A percentile compares a stretch with the other conserved stretches of the same genome.
Conservation (phyloP, 1,139 yeast species). For the Scheffersomyces insectosa region DNA sequence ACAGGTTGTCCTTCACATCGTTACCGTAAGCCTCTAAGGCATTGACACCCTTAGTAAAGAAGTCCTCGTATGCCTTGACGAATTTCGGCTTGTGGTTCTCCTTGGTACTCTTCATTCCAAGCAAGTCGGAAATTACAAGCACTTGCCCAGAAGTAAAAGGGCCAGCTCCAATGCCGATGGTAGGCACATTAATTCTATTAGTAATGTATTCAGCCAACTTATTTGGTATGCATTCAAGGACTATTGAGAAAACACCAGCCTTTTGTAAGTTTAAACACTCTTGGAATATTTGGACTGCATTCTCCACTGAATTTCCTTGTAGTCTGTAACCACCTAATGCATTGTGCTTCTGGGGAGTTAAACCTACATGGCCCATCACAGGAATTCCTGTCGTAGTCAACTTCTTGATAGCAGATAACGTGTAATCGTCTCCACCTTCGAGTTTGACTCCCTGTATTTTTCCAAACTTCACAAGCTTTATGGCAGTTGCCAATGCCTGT, state of each 20-base stretch:
- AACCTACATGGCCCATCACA: constrained; percentile 88
- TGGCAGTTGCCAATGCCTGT: constrained; percentile 67
- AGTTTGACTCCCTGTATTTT: constrained; percentile 77
- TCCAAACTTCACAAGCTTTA: constrained; percentile 61
- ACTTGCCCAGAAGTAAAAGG: constrained; percentile 85
- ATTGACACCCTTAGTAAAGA: constrained; percentile 48
- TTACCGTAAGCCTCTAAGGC: constrained; percentile 55
- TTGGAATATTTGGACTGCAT: constrained; percentile 59
- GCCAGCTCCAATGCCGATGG: constrained; percentile 97
- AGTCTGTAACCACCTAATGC: constrained; percentile 83
- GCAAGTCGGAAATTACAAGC: constrained; percentile 78
- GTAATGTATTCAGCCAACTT: constrained; percentile 71
- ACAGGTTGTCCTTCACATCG: constrained; percentile 56
- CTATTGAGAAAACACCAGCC: constrained; percentile 76
- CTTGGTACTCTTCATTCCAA: constrained; percentile 68
- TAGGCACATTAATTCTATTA: constrained; percentile 61
- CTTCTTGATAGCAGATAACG: constrained; percentile 43
- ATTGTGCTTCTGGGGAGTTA: constrained; percentile 86
- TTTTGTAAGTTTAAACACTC: constrained; percentile 72
- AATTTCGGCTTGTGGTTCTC: constrained; percentile 61
- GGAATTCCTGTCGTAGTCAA: constrained; percentile 76
- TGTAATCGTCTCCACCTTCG: constrained; percentile 77
- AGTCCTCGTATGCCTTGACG: constrained; percentile 66
- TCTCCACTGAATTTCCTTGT: constrained; percentile 65
- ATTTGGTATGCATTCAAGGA: constrained; percentile 86